phyloP scores from a whole-genome alignment of 768 basidiomycete species.

The Mycena crocata region DNA sequence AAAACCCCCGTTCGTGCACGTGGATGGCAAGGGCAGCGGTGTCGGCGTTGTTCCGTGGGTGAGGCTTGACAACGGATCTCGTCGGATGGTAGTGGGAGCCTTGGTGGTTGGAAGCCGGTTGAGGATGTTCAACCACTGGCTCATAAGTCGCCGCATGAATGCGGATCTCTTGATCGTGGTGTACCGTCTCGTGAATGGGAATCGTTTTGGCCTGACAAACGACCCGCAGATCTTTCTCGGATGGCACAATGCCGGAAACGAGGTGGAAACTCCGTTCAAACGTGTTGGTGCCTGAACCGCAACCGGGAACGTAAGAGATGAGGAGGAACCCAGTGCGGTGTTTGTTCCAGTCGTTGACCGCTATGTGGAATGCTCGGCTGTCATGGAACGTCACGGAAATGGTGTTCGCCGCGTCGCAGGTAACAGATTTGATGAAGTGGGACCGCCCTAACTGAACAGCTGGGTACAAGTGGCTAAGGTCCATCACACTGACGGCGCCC shows the following conservation, averaged over 20 bases:
- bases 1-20: too few species aligned
- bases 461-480: neutral
- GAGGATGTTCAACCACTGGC: neutral
- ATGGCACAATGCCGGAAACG: neutral
- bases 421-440: neutral
- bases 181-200: neutral
- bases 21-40: too few species aligned
- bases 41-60: neutral
- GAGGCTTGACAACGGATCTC: neutral
- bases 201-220: neutral
- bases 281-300: neutral
- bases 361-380: neutral
- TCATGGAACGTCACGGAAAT: neutral
- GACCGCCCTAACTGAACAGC: neutral
- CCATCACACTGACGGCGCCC: neutral
- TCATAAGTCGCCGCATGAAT: neutral
- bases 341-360: neutral
- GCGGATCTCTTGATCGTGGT: neutral
- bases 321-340: neutral
- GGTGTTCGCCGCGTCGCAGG: neutral
- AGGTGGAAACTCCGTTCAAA: neutral
- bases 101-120: neutral
- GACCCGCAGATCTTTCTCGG: neutral
- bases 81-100: neutral
- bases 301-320: neutral